Evolutionary conservation across 2,329 filamentous ascomycete species (phyloP), one percentile per base, ranked within the genome.

Genomic region (Stachybotrys chartarum): DNA sequence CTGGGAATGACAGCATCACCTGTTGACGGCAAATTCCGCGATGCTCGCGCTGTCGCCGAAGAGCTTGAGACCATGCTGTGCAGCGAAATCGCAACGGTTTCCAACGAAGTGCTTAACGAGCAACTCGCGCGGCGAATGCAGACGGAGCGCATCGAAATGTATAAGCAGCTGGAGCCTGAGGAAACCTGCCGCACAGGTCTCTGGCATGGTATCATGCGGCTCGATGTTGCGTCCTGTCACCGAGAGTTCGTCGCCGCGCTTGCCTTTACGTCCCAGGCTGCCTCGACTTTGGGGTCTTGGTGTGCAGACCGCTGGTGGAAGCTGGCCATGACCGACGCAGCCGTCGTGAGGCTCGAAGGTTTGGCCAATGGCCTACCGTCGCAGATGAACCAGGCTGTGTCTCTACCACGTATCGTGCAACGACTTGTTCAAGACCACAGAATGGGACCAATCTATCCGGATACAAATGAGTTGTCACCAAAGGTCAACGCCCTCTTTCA

Each of bases 1-100:
- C 88, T 99, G 61, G 93, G 93, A 30, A 97, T 97, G 93, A 99
- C 94, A 1, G 94, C 94, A 7, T 97, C 94, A 0, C 94, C 94
- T 0, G 87, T 97, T 3, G 92, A 97, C 72, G 85, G 90, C 0
- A 88, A 90, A 64, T 81, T 82, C 0, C 62, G 50, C 16, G 85
- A 96, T 60, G 80, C 96, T 31, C 76, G 78, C 16, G 76, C 83
- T 57, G 90, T 89, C 44, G 88, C 90, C 0, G 74, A 75, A 57
- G 84, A 89, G 54, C 80, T 99, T 0, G 93, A 97, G 67, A 78
- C 72, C 1, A 76, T 96, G 44, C 76, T 99, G 1, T 82, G 94
- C 65, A 88, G 87, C 67, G 85, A 86, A 63, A 97, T 99, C 64
- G 88, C 88, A 6, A 97, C 94, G 0, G 84, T 76, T 4, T 72